phyloP scores from a whole-genome alignment of 352 stramenopile genomes.

The Phytophthora lateralis region DNA sequence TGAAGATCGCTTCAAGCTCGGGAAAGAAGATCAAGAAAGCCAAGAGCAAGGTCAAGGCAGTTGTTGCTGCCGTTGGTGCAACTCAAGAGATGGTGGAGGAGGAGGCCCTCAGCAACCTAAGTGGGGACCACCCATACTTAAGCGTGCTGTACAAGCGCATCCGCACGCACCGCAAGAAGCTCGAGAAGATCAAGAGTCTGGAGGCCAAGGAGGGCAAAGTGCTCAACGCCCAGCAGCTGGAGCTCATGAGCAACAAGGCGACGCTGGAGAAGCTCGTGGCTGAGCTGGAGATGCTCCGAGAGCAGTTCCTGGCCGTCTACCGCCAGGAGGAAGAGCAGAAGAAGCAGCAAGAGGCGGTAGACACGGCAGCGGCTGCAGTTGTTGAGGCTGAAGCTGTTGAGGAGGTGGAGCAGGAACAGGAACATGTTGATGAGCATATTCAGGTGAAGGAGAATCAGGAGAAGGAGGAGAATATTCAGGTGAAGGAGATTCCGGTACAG shows the following conservation, averaged over 20 bases:
- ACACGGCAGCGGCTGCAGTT: slow-evolving; percentile 1
- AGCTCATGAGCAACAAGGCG: slow-evolving; percentile 68
- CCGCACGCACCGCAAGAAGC: slow-evolving; percentile 83
- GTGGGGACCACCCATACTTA: slow-evolving; percentile 77
- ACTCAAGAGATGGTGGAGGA: slow-evolving; percentile 33
- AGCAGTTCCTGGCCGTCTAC: slow-evolving; percentile 79
- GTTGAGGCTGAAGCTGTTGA: neutral
- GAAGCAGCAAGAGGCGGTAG: slow-evolving; percentile 27
- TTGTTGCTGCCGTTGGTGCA: slow-evolving; percentile 20
- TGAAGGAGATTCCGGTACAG: too few species aligned
- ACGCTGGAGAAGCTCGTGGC: slow-evolving; percentile 77
- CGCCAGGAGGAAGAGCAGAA: slow-evolving; percentile 50
- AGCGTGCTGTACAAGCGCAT: slow-evolving; percentile 86
- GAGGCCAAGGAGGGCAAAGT: slow-evolving; percentile 61
- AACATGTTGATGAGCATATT: neutral
- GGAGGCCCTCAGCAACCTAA: slow-evolving; percentile 44
- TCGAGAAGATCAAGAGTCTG: slow-evolving; percentile 83
- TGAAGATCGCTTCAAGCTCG: slow-evolving; percentile 3
- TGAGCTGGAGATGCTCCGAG: slow-evolving; percentile 77
- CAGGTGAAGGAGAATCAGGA: slow-evolving; percentile 19
- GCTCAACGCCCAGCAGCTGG: slow-evolving; percentile 78
- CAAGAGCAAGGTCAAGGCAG: slow-evolving; percentile 34
- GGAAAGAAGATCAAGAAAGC: slow-evolving; percentile 31
- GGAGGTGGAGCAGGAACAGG: slow-evolving; percentile 18
- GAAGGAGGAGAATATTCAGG: slow-evolving; percentile 9